These are phyloP conservation scores for Coniella lustricola DNA, from an alignment of 2,329 filamentous ascomycete species.

Conservation along the genomic window DNA sequence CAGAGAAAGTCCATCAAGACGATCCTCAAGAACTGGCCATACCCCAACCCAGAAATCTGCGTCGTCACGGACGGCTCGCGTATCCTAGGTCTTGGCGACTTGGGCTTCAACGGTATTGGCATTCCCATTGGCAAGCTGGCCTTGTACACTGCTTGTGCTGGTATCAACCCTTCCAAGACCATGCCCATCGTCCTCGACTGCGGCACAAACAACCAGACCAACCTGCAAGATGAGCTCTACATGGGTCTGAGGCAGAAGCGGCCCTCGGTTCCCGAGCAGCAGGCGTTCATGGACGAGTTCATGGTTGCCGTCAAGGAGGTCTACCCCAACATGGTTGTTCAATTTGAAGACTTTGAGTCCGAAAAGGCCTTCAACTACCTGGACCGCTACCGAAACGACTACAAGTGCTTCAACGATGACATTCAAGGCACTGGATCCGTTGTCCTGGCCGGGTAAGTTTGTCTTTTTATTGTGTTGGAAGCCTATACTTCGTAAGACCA, in stretches of 20 bases:
- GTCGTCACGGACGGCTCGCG: constrained; percentile 95
- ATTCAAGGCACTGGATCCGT: constrained; percentile 97
- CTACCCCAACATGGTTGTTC: constrained; percentile 63
- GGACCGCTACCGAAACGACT: constrained; percentile 77
- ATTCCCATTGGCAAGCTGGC: constrained; percentile 95
- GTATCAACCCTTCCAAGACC: constrained; percentile 84
- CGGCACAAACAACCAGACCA: constrained; percentile 59
- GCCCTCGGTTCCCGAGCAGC: constrained; percentile 68
- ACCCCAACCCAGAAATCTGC: constrained; percentile 84
- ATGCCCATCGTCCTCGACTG: constrained; percentile 63
- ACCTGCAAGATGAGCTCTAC: constrained; percentile 69
- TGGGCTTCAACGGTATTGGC: constrained; percentile 94
- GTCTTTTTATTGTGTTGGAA: too few species aligned
- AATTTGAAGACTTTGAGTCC: constrained; percentile 98
- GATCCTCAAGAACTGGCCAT: constrained; percentile 90
- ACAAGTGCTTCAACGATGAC: constrained; percentile 98
- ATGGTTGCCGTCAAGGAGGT: constrained; percentile 83
- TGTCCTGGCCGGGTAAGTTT: constrained; percentile 68
- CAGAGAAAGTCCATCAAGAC: constrained; percentile 85
- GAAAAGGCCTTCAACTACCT: constrained; percentile 85
- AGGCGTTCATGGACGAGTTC: constrained; percentile 93
- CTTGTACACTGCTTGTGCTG: constrained; percentile 90
- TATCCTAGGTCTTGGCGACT: constrained; percentile 84
- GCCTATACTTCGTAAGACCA: too few species aligned
- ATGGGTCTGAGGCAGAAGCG: constrained; percentile 83